A percentile compares a stretch with the other conserved stretches of the same genome.
Evolutionary conservation across 2,329 filamentous ascomycete species (phyloP).

Genomic region (Drechslerella dactyloides): DNA sequence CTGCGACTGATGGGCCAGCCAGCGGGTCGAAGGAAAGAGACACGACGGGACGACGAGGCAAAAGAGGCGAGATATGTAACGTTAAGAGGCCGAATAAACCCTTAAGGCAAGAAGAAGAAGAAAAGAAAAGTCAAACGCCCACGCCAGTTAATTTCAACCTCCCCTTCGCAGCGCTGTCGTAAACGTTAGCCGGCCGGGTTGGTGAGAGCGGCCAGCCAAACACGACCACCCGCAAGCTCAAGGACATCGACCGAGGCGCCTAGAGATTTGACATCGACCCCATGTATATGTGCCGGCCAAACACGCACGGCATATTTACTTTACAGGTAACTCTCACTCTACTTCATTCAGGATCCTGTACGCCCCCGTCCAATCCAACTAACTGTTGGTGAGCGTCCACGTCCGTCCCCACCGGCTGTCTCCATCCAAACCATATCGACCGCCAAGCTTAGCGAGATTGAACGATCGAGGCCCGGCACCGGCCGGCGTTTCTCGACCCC

Average conservation of each 20-base stretch:
- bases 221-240: background rate
- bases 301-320: background rate
- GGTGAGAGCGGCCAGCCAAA: background rate
- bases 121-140: constrained; percentile 34
- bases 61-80: too few species aligned
- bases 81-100: too few species aligned
- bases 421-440: too few species aligned
- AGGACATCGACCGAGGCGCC: background rate
- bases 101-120: too few species aligned
- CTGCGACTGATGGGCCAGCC: too few species aligned
- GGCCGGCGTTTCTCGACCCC: too few species aligned
- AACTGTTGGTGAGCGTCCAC: background rate
- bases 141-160: constrained; percentile 20
- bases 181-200: background rate
- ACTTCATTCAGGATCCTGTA: background rate
- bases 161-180: background rate
- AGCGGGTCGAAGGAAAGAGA: too few species aligned
- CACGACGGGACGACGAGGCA: too few species aligned
- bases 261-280: background rate
- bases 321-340: background rate
- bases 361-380: background rate
- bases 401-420: too few species aligned
- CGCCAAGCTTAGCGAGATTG: too few species aligned
- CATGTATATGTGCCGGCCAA: background rate
- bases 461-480: too few species aligned